These are phyloP conservation scores for Nepenthes mirabilis DNA, from an alignment of 148 eudicot genomes.

Conservation along the genomic window DNA sequence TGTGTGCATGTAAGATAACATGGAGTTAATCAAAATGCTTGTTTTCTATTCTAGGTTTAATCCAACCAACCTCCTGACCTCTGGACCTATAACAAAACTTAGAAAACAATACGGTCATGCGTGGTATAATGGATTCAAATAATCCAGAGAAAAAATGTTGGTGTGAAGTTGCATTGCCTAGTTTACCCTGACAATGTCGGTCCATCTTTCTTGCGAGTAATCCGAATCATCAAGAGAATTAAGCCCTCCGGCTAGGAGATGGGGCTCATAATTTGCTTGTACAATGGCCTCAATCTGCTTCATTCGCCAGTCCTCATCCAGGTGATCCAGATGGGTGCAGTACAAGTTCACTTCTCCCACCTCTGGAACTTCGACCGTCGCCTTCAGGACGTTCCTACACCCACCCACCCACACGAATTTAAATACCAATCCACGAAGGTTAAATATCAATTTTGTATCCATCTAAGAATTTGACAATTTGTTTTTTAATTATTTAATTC, in stretches of 20 bases:
- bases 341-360: conserved; percentile 71
- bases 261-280: conserved; percentile 58
- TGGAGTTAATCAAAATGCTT: too few relatives aligned
- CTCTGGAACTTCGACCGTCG: conserved; percentile 69
- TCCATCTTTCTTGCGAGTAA: conserved; percentile 94
- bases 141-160: background rate
- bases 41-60: too few relatives aligned
- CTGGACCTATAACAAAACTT: too few relatives aligned
- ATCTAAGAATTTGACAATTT: too few relatives aligned
- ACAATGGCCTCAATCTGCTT: conserved; percentile 85
- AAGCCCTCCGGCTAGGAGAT: conserved; percentile 87
- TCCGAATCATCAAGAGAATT: conserved; percentile 80
- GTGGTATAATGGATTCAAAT: background rate
- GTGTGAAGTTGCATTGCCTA: background rate
- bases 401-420: background rate
- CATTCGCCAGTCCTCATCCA: conserved; percentile 94
- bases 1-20: too few relatives aligned
- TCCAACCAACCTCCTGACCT: too few relatives aligned
- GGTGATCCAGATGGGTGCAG: conserved; percentile 85
- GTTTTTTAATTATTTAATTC: too few relatives aligned
- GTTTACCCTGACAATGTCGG: conserved; percentile 72
- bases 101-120: too few relatives aligned
- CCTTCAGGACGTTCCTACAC: conserved; percentile 76
- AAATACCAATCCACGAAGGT: too few relatives aligned
- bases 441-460: too few relatives aligned